These are phyloP conservation scores for Lasiosphaeria ovina DNA, from an alignment of 495 filamentous ascomycete species.

Conservation along the genomic window DNA sequence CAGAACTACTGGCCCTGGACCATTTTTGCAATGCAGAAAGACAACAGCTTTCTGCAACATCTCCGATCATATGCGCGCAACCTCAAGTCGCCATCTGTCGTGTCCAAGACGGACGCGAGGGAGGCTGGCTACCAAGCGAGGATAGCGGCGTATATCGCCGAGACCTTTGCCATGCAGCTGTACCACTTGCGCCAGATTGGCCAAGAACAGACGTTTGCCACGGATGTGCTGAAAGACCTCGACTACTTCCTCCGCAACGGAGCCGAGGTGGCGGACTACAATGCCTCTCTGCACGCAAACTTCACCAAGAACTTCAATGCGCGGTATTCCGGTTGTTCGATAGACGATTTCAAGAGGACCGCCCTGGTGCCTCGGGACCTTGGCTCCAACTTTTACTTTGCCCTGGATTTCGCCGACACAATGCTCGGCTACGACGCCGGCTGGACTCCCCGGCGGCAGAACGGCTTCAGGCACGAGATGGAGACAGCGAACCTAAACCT, in stretches of 20 bases:
- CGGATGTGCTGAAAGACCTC: slow-evolving; percentile 67
- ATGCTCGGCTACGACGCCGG: slow-evolving; percentile 72
- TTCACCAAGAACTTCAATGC: slow-evolving; percentile 79
- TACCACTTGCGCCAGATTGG: slow-evolving; percentile 74
- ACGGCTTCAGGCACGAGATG: slow-evolving; percentile 78
- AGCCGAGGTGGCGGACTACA: slow-evolving; percentile 72
- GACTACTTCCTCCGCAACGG: slow-evolving; percentile 74
- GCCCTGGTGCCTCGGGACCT: slow-evolving; percentile 57
- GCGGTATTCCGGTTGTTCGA: slow-evolving; percentile 65
- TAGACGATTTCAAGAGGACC: slow-evolving; percentile 76
- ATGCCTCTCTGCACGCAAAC: slow-evolving; percentile 78
- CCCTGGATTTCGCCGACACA: slow-evolving; percentile 66
- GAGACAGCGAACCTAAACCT: slow-evolving; percentile 84
- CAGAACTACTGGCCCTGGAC: slow-evolving; percentile 94
- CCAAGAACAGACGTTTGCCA: slow-evolving; percentile 59
- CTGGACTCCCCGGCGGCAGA: slow-evolving; percentile 64
- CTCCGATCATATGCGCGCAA: slow-evolving; percentile 68
- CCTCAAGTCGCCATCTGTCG: slow-evolving; percentile 50
- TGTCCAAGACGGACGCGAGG: slow-evolving; percentile 44
- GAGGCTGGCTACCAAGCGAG: slow-evolving; percentile 60
- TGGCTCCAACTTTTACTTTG: slow-evolving; percentile 78
- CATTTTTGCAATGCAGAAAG: slow-evolving; percentile 70
- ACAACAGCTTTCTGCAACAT: slow-evolving; percentile 65
- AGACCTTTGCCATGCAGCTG: slow-evolving; percentile 87
- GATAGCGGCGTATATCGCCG: slow-evolving; percentile 77